Base-by-base conservation (phyloP, 768 basidiomycete genomes). In the Leccinum longicurvipes region DNA sequence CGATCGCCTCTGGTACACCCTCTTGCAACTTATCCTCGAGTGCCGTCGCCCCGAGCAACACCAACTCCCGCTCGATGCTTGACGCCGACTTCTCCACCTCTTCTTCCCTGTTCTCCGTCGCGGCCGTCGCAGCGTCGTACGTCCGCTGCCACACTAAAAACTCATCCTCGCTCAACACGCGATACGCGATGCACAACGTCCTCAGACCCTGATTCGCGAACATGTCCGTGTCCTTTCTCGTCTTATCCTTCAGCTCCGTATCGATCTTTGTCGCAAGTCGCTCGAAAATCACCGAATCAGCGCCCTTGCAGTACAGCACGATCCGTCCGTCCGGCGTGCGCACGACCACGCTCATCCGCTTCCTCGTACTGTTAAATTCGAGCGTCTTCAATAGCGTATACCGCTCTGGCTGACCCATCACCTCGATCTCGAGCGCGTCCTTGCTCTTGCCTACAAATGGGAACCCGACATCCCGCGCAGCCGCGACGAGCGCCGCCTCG, bases 21-120 rank as follows among this genome's bases (percentile, higher is more conserved):
- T 90, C 93, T 67, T 99, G 96, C 57, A 98, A 74, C 76, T 98
- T 97, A 73, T 99, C 96, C 71, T 99, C 96, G 55, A 99, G 73
- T 1, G 96, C 96, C 1, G 96, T 98, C 11, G 95, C 96, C 0
- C 96, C 96, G 11, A 99, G 77, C 42, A 99, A 87, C n/a, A 74
- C 69, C 41, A 98, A 73, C 19, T 83, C 85, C 64, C 89, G 86
- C 69, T 98, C 96, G 58, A 98, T 82, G 63, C 80, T 63, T 53
- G 91, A 89, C 62, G 84, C 89, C 4, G 92, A 91, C 74, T 85
- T 88, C 57, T 98, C 95, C 17, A 98, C 84, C 73, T 90, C 91
- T 68, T 93, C 93, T 45, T 98, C 96, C 56, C 96, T 79, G 55
- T 93, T 86, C 54, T 84, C 81, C 31, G 87, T 77, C 15, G 91